Base-by-base conservation (phyloP, 148 eudicot species). In the Camellia japonica region DNA sequence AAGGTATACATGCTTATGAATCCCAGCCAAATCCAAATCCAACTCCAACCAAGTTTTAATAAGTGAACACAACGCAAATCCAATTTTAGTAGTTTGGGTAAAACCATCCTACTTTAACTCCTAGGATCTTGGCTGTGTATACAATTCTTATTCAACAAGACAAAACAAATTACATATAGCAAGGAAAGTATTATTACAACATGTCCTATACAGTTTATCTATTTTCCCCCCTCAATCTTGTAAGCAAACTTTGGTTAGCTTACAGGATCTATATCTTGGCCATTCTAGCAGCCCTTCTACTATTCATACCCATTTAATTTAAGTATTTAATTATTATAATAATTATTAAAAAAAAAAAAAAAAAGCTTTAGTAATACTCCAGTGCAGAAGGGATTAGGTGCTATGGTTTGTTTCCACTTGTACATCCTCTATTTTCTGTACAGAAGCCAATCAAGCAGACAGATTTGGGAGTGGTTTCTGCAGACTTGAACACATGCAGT, bases 401-500 rank as follows among this genome's bases (percentile, higher is more conserved):
- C 60, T 74, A 19, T 38, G 61, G 44, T 43, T 58, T 66, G 16
- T 30, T 16, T 16, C 68, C 67, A 55, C 59, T 56, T 77, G 59
- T 42, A 46, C 75, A 63, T 38, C 75, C 19, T 55, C 70, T 66
- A 19, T 47, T 74, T 41, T 30, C 43, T 6, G 61, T 14, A 67
- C 74, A 77, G 38, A 67, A 52, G 66, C 71, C 59, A 82, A 67
- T 61, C 76, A 70, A 47, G 43, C 49, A 9, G 75, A 67, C 49
- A 78, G 81, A 56, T 83, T 52, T 77, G 61, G 71, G 61, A 15
- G 38, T 44, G 79, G 19, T 81, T 81, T 82, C 83, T 78, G 81
- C 65, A 71, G 80, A 30, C 84, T 83, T 18, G 87, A 80, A 74
- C 98, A 94, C 82, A 64, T 89, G 94, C 98, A 94, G 76, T 82